phyloP scores from a whole-genome alignment of 371 early-diverging fungal genomes.

The Thermomucor indicae-seudaticae region DNA sequence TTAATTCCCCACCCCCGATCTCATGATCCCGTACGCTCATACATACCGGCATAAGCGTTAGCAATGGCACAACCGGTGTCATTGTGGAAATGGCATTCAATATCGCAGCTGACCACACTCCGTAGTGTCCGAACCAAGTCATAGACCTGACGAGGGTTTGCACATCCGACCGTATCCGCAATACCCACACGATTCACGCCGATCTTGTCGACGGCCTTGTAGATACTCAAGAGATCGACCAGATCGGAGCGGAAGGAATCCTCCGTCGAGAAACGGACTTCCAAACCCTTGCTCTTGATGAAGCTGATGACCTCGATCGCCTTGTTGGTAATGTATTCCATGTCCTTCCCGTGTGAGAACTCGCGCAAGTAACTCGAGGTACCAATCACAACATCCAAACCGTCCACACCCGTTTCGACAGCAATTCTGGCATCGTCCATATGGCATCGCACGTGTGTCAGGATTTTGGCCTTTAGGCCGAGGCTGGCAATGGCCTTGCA shows the following conservation, averaged over 20 bases:
- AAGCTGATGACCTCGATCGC: slow-evolving; percentile 93
- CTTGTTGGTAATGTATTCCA: slow-evolving; percentile 88
- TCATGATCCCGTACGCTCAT: not conserved
- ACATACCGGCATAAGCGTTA: slow-evolving; percentile 78
- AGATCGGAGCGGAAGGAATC: slow-evolving; percentile 94
- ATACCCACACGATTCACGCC: slow-evolving; percentile 96
- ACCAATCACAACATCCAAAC: slow-evolving; percentile 93
- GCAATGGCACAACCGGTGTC: slow-evolving; percentile 97
- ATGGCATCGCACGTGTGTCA: slow-evolving; percentile 93
- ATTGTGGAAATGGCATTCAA: slow-evolving; percentile 97
- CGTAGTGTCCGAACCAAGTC: slow-evolving; percentile 91
- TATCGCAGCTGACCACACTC: slow-evolving; percentile 90
- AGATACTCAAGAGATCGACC: slow-evolving; percentile 88
- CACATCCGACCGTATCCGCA: slow-evolving; percentile 97
- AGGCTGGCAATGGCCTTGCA: slow-evolving; percentile 83
- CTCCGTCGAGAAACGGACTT: slow-evolving; percentile 94
- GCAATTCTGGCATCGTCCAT: slow-evolving; percentile 95
- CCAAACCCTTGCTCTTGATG: slow-evolving; percentile 89
- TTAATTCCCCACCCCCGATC: not conserved
- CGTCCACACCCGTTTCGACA: slow-evolving; percentile 92
- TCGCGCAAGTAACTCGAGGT: slow-evolving; percentile 90
- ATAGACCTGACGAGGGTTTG: slow-evolving; percentile 93
- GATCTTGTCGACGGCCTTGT: slow-evolving; percentile 90
- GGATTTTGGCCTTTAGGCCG: slow-evolving; percentile 93
- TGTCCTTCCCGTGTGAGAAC: slow-evolving; percentile 96